Base-by-base conservation (phyloP, 148 eudicot species). In the Camellia lanceoleosa region DNA sequence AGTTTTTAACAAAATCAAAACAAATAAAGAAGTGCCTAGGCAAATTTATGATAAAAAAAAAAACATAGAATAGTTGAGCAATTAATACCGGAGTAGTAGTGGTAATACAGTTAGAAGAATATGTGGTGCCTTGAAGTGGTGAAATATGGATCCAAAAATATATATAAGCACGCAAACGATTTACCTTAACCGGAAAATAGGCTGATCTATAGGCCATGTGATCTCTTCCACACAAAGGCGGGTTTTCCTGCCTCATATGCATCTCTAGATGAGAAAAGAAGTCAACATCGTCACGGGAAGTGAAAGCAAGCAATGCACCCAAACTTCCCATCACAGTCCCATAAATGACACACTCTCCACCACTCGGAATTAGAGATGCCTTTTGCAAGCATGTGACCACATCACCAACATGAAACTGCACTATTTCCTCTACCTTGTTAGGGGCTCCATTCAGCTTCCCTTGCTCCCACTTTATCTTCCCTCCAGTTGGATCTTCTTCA, bases 301-400 rank as follows among this genome's bases (percentile, higher is more conserved):
- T 83, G 76, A 96, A 96, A 19, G 99, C 94, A 86, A 96, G 98
- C 82, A 96, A 81, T 8, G 99, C 95, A 46, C 99, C 99, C 81
- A 96, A 80, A 80, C 98, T 96, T 64, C 99, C 99, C 99, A 96
- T 96, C n/a, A 94, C 92, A 80, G 99, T 94, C 54, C 98, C 99
- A 84, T 96, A 96, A 16, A 96, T 86, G 61, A 96, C 88, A 76
- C 97, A 89, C 82, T 96, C 98, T 71, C 93, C 97, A 81, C 99
- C 98, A 16, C 95, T 91, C 47, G 97, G 99, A 74, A 92, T 92
- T 20, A 97, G 86, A 83, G 98, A 92, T 44, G 99, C 98, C 88
- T 94, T 97, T 75, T 94, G 97, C 94, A 97, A 81, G 85, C 98
- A 92, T 2, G 92, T 84, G 54, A 97, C 97, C 49, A 92, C 91